Base-by-base conservation (phyloP, 108 stramenopile genomes). In the Schizochytrium sp. region DNA sequence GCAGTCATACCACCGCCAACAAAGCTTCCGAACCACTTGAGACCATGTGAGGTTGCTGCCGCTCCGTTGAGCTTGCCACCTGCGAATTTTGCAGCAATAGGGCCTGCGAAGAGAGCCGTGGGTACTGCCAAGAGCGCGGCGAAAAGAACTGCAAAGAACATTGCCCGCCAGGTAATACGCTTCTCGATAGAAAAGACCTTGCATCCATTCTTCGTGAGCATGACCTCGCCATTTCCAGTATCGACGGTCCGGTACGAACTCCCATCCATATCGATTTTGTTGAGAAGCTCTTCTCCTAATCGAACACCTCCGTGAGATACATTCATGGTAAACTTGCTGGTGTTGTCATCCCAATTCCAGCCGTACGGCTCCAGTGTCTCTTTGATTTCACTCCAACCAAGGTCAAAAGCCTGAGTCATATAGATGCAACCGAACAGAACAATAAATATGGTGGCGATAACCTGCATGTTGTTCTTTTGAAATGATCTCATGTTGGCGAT, bases 151-250 rank as follows among this genome's bases (percentile, higher is more conserved):
- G 42, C 64, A 38, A 69, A 69, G 28, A 69, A 69, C 64, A 69
- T 69, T 8, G 64, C 64, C 0, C 64, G 64, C 64, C 64, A 69
- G 0, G 64, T 69, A 2, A 69, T 38, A 7, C 15, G 64, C 1
- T 69, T 69, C 28, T 69, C 44, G 64, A 69, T 69, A 5, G 64
- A 69, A 44, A 69, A 69, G 0, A 69, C 64, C 64, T 69, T 7
- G 64, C 64, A 69, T 8, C 64, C 64, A 38, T 69, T 69, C 15
- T 69, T 69, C 2, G 64, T 69, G 64, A 69, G 64, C 64, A 69
- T 69, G 28, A 69, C 64, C 12, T 69, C 64, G 64, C 64, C 64
- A 0, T 69, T 69, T 38, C 64, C 64, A 15, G 64, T 44, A 38
- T 69, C 64, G 10, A 69, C 64, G 12, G 64, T 69, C 40, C 64